Base-by-base conservation (phyloP, 768 basidiomycete genomes). In the Mycena epipterygia region DNA sequence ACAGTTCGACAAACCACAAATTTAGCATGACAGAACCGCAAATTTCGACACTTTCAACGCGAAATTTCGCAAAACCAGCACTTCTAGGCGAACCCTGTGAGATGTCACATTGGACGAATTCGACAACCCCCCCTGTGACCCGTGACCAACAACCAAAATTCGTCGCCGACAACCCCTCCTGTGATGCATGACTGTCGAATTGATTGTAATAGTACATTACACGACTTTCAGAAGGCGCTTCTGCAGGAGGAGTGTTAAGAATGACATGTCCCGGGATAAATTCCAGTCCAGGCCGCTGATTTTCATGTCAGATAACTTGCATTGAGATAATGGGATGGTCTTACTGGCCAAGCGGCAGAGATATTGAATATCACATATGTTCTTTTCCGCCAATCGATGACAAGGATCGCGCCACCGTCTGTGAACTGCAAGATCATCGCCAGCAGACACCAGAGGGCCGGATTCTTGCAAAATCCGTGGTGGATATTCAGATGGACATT, bases 221-320 rank as follows among this genome's bases (percentile, higher is more conserved):
- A n/a, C n/a, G 27, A 6, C 27, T 30, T 4, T 27, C 48, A 12
- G 37, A 7, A 7, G 61, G 61, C 32, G 21, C 23, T 16, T 44
- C 29, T 1, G 14, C 17, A 5, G 48, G 13, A 32, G 48, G 27
- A 17, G 33, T 53, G 51, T 21, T 21, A 16, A 64, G n/a, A 25
- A 64, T 42, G 51, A 64, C 29, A 19, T 64, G 49, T 17, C 62
- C 51, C 2, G 51, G 62, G 1, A 64, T 6, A n/a, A 64, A 64
- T 6, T 37, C 62, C 21, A 64, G 25, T 21, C 16, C 48, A 1
- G 48, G 19, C 7, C 29, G 2, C 61, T 63, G 49, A 2, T 21
- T 5, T 6, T 13, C 6, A 29, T 14, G 13, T 53, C n/a, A 64
- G 29, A 27, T 5, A 17, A 17, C 8, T 1, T 27, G 3, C 11